Evolutionary conservation across 176 grass and related monocot genomes (phyloP).

Genomic region (Cenchrus fungigraminus): DNA sequence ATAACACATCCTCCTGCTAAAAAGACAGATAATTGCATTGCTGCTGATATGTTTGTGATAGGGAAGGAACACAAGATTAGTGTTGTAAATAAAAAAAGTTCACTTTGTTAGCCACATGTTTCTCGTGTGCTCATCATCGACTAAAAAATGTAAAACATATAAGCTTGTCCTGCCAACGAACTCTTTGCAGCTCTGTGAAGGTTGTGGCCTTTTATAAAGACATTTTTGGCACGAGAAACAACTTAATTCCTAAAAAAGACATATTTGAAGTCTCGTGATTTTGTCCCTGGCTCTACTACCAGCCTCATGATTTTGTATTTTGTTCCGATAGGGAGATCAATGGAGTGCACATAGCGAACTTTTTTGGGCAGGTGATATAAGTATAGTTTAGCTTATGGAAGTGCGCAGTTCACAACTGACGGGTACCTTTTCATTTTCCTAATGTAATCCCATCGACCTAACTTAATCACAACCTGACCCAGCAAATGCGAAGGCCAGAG

Average conservation of each 20-base stretch:
- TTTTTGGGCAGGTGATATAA: background rate
- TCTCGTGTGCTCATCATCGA: background rate
- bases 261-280: no score
- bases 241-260: no score
- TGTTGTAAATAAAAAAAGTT: no score
- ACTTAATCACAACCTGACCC: background rate
- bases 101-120: background rate
- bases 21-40: no score
- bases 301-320: no score
- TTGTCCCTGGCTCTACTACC: no score
- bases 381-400: background rate
- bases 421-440: background rate
- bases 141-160: background rate
- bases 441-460: constrained; percentile 22
- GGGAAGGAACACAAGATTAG: no score
- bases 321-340: background rate
- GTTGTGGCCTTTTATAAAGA: no score
- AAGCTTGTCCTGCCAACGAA: background rate
- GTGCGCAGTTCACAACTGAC: background rate
- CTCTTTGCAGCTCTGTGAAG: no score
- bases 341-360: background rate
- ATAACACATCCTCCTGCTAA: no score
- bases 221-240: no score
- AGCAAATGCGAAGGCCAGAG: background rate
- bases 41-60: no score